Conservation (phyloP, 169 alveolate species). For the Miamiensis avidus region DNA sequence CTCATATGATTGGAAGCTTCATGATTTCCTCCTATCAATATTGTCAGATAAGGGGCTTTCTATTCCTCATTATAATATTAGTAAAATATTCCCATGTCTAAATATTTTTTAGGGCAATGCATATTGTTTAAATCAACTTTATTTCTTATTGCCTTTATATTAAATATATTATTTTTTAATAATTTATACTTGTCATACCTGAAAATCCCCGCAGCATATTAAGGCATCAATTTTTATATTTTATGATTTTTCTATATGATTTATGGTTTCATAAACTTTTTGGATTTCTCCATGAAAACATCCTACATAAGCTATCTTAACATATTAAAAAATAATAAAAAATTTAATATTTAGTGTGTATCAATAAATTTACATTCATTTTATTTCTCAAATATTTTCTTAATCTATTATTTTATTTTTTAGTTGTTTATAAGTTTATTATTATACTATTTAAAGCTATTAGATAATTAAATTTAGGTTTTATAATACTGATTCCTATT, state of each 20-base stretch:
- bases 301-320: slow-evolving; percentile 93
- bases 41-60: slow-evolving; percentile 92
- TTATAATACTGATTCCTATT: no score
- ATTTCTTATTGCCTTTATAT: slow-evolving; percentile 77
- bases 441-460: no score
- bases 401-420: no score
- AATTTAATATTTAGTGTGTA: no score
- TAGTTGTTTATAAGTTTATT: no score
- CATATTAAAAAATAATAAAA: no score
- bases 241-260: slow-evolving; percentile 74
- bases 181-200: slow-evolving; percentile 64
- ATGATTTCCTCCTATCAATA: slow-evolving; percentile 98
- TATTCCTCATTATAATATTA: slow-evolving; percentile 87
- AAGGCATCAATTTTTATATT: slow-evolving; percentile 90
- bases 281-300: slow-evolving; percentile 97
- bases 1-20: slow-evolving; percentile 94
- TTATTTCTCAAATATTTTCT: no score
- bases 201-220: slow-evolving; percentile 97
- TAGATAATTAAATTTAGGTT: no score
- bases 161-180: background rate
- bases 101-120: slow-evolving; percentile 92
- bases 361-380: no score
- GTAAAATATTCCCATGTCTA: slow-evolving; percentile 90
- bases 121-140: slow-evolving; percentile 88
- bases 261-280: slow-evolving; percentile 76